Conservation (phyloP, 768 basidiomycete species). For the Gymnopilus dilepis region DNA sequence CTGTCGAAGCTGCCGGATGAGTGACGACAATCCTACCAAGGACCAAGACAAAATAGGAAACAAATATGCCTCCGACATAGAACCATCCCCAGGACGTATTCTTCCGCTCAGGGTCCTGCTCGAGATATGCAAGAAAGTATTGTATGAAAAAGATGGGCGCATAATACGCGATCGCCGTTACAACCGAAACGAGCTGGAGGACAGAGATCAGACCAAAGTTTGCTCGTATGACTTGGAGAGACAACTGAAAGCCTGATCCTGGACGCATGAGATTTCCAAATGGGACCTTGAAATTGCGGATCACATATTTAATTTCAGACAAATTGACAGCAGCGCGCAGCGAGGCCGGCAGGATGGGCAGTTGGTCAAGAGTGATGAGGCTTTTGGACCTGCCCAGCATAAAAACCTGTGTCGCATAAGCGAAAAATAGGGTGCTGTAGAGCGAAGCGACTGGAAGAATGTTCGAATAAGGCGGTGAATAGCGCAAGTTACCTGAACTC, state of each 20-base stretch:
- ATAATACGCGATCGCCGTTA: conserved; percentile 21
- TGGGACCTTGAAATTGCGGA: conserved; percentile 7
- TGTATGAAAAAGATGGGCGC: conserved; percentile 52
- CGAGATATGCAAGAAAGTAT: conserved; percentile 62
- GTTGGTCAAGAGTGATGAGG: conserved; percentile 9
- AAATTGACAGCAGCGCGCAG: conserved; percentile 19
- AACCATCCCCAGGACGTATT: conserved; percentile 69
- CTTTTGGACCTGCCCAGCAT: conserved; percentile 17
- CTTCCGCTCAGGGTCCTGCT: conserved; percentile 57
- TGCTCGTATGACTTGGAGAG: conserved; percentile 17
- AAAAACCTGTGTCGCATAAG: conserved; percentile 16
- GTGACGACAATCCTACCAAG: conserved; percentile 24
- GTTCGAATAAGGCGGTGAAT: not conserved
- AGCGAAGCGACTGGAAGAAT: not conserved
- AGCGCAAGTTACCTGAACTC: not conserved
- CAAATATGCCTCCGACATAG: conserved; percentile 33
- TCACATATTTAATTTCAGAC: conserved; percentile 10
- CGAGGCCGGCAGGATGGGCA: conserved; percentile 17
- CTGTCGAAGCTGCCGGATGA: too few species aligned
- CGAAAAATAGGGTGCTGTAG: conserved; percentile 12
- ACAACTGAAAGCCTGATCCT: conserved; percentile 20
- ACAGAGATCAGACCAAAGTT: conserved; percentile 18
- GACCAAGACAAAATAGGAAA: conserved; percentile 19
- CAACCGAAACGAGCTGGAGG: conserved; percentile 16
- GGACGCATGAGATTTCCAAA: conserved; percentile 6